Evolutionary conservation across 805 yeast genomes (phyloP), one percentile per base, ranked within the genome.

Genomic region (Priceomyces haplophilus): DNA sequence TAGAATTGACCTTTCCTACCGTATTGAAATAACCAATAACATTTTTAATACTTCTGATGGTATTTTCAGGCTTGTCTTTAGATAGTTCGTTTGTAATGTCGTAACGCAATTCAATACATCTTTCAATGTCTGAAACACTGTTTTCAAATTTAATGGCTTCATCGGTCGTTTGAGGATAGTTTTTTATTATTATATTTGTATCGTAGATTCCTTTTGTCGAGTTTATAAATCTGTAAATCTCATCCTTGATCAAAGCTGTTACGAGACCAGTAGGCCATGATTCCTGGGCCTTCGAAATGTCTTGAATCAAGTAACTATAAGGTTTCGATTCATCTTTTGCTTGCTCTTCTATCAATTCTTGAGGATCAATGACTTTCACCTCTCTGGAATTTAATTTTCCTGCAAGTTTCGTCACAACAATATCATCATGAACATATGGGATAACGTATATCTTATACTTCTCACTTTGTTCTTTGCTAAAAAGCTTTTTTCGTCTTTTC

Each of bases 131-230:
- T 2, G 82, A 74, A 20, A 85, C 71, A 45, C 83, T 87, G 51
- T 80, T 85, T 57, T 85, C 93, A 48, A 85, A 85, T 52, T 78
- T 80, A 41, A 82, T 76, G 3, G 88, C 84, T 46, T 85, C 90
- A 38, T 76, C 76, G 31, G 85, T 73, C 18, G 71, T 68, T 38
- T 69, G 72, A 3, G 91, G 90, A 55, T 77, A 84, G 52, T 82
- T 78, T 20, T 75, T 54, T 38, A 85, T 58, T 0, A 82, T 50
- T 29, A 80, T 76, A 31, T 67, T 65, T 23, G 79, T 75, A 24
- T 73, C 67, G 17, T 67, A 53, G 17, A 70, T 69, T 3, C 73
- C 52, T 20, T 52, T 54, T 10, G 68, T 51, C 1, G 75, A 70
- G 45, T 66, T 70, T 46, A 64, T 41, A 40, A 54, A 68, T 31